Base-by-base conservation (phyloP, 2,329 filamentous ascomycete species). In the Bipolaris gigantea region DNA sequence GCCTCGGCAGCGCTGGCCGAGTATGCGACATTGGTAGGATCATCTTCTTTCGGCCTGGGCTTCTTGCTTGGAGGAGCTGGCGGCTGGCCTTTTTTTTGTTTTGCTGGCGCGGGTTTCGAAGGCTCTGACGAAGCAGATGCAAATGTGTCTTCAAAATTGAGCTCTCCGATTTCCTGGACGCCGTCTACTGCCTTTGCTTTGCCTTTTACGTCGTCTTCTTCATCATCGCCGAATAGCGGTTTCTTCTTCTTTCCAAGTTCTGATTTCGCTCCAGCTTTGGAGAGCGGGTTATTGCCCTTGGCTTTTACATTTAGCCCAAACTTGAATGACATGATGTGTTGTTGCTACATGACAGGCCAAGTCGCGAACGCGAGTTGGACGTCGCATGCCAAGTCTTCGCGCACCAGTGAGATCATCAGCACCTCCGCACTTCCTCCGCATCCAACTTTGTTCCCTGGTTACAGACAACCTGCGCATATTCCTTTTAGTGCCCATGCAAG, bases 1-100 rank as follows among this genome's bases (percentile, higher is more conserved):
- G 88, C 84, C 27, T 84, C 79, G 30, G 87, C 78, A 1, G 83
- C 77, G 64, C 84, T 84, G 3, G 89, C 89, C 1, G 90, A 80
- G 66, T 92, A 88, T 62, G 85, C 87, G 68, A 75, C 69, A 27
- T 60, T 64, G 6, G 69, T 69, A n/a, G 73, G 71, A 48, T 66
- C 68, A 51, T 66, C 65, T 47, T 73, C 65, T 67, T 65, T 71
- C 2, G 62, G 55, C 21, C 64, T 61, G 5, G 59, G 77, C 75
- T 52, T 81, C 73, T 62, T 68, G 6, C 68, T 68, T 3, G 71
- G 73, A 21, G 72, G 71, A 30, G 61, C 64, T 9, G 67, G 53
- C 10, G 63, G 66, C 25, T 65, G 71, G 48, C 61, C 61, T 72
- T 67, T 71, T 49, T 76, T 79, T 49, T 61, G 61, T 50, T 76